phyloP scores from a whole-genome alignment of 345 rosid species.

The Hypericum perforatum region DNA sequence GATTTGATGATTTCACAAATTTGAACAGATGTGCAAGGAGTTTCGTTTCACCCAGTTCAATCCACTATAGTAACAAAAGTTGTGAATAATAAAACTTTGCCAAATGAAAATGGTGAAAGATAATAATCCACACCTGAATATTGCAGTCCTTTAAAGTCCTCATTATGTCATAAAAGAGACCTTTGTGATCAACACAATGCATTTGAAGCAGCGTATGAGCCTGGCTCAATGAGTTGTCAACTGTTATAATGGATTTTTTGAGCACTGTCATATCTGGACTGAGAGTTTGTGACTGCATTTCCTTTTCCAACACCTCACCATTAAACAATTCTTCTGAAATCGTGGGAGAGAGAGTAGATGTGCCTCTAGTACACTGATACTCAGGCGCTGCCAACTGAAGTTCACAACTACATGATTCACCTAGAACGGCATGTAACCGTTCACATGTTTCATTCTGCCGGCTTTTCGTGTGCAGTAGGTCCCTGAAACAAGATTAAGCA shows the following conservation, averaged over 20 bases:
- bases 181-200: constrained; percentile 62
- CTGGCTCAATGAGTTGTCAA: constrained; percentile 78
- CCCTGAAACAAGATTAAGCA: constrained; percentile 33
- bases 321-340: constrained; percentile 50
- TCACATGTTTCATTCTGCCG: constrained; percentile 50
- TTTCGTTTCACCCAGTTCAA: too few species aligned
- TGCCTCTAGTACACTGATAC: constrained; percentile 43
- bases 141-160: constrained; percentile 75
- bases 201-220: constrained; percentile 70
- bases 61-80: too few species aligned
- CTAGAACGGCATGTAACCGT: constrained; percentile 56
- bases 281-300: constrained; percentile 41
- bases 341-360: constrained; percentile 44
- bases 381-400: constrained; percentile 62
- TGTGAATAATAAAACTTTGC: background rate
- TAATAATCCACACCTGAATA: constrained; percentile 40
- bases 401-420: constrained; percentile 72
- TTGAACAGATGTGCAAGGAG: too few species aligned
- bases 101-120: background rate
- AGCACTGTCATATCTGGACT: constrained; percentile 47
- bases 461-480: constrained; percentile 49
- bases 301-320: constrained; percentile 40
- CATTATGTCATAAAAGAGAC: constrained; percentile 66
- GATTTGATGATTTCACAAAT: too few species aligned
- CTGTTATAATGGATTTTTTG: constrained; percentile 37